Conservation (phyloP, 2,329 filamentous ascomycete species). For the Calonectria multiphialidica region DNA sequence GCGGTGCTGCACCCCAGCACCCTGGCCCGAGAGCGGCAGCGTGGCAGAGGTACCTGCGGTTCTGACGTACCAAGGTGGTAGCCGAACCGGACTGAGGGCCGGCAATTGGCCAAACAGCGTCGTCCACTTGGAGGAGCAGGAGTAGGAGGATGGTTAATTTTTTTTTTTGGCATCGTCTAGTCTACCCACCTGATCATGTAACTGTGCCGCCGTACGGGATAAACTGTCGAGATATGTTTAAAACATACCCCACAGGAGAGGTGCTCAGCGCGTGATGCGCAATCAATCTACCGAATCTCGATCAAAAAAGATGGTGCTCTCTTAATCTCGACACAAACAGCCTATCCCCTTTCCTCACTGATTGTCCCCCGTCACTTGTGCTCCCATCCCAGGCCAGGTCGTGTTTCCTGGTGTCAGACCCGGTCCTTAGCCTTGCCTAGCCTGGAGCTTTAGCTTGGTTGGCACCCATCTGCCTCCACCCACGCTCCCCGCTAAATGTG, state of each 20-base stretch:
- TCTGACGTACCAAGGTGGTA: slow-evolving; percentile 23
- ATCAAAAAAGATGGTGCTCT: slow-evolving; percentile 4
- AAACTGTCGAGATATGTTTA: background rate
- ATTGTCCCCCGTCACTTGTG: background rate
- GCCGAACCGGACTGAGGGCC: slow-evolving; percentile 1
- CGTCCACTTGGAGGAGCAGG: background rate
- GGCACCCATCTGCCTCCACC: slow-evolving; percentile 2
- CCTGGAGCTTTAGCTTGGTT: background rate
- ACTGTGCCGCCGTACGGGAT: background rate
- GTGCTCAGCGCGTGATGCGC: background rate
- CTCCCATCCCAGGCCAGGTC: background rate
- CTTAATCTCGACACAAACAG: background rate
- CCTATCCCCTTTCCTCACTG: background rate
- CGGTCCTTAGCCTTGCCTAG: slow-evolving; percentile 7
- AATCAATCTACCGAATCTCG: background rate
- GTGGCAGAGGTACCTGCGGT: slow-evolving; percentile 20
- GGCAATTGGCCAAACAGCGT: slow-evolving; percentile 26
- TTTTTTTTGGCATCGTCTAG: background rate
- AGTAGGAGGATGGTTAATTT: background rate
- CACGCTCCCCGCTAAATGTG: slow-evolving; percentile 7
- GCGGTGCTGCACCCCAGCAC: background rate
- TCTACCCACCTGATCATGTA: background rate
- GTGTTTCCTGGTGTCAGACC: slow-evolving; percentile 9
- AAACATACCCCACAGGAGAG: background rate
- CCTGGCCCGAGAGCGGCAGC: background rate